A percentile compares a stretch with the other conserved stretches of the same genome.
These are phyloP conservation scores for Ascochyta lentis DNA, from an alignment of 2,329 filamentous ascomycete genomes.

Conservation along the genomic window DNA sequence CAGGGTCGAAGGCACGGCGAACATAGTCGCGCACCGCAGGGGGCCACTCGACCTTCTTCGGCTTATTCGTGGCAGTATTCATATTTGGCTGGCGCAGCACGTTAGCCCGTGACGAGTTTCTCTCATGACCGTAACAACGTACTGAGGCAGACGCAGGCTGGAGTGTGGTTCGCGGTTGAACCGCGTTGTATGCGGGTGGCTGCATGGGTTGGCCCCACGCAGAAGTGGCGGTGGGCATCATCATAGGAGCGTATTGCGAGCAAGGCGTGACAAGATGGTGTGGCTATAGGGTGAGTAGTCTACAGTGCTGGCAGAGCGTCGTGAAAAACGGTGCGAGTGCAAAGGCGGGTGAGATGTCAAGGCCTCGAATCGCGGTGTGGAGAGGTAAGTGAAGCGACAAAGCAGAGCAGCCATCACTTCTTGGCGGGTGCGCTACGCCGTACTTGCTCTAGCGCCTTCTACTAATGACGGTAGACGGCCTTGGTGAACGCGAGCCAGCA, in stretches of 20 bases:
- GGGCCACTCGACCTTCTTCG: conserved; percentile 77
- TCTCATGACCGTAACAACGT: conserved; percentile 14
- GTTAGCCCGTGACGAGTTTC: conserved; percentile 20
- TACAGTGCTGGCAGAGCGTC: conserved; percentile 9
- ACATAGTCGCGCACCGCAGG: conserved; percentile 86
- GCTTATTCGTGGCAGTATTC: conserved; percentile 43
- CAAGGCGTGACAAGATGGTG: conserved; percentile 10
- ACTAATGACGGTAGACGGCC: conserved; percentile 28
- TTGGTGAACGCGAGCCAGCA: conserved; percentile 18
- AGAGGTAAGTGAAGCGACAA: conserved; percentile 32
- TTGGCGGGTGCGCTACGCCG: conserved; percentile 19
- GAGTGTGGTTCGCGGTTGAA: conserved; percentile 53
- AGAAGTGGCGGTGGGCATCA: conserved; percentile 39
- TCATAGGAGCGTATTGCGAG: conserved; percentile 14
- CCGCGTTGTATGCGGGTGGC: conserved; percentile 54
- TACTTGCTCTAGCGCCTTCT: conserved; percentile 16
- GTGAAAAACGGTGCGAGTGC: background rate
- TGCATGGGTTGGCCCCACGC: conserved; percentile 35
- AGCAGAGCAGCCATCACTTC: conserved; percentile 18
- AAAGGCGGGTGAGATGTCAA: conserved; percentile 10
- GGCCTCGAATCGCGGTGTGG: conserved; percentile 20
- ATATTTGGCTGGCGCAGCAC: conserved; percentile 23
- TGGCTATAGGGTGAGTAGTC: conserved; percentile 26
- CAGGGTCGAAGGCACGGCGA: conserved; percentile 81
- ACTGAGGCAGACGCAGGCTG: conserved; percentile 29